Evolutionary conservation across 1,139 yeast genomes (phyloP).

Genomic region (Pichia sp.): DNA sequence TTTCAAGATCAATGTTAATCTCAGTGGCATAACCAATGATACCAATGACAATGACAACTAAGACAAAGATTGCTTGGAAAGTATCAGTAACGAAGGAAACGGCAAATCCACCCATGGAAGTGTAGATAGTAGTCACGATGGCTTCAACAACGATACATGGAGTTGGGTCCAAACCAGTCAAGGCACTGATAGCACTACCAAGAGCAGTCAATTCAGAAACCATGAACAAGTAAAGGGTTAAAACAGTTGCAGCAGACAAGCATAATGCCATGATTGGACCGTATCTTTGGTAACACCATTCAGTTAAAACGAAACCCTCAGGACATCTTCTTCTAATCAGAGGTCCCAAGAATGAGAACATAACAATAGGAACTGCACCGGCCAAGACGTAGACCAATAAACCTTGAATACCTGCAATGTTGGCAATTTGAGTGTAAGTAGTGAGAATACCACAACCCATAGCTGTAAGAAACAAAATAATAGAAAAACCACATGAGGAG

Average conservation of each 20-base stretch:
- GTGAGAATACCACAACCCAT: constrained; percentile 88
- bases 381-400: constrained; percentile 73
- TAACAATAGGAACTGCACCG: constrained; percentile 76
- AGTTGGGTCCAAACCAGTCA: constrained; percentile 74
- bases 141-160: constrained; percentile 85
- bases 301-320: constrained; percentile 87
- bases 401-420: constrained; percentile 82
- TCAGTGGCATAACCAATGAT: constrained; percentile 77
- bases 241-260: constrained; percentile 71
- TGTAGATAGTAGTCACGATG: constrained; percentile 79
- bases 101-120: constrained; percentile 83
- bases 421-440: constrained; percentile 83
- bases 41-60: constrained; percentile 61
- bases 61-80: constrained; percentile 72
- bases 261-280: constrained; percentile 70
- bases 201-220: constrained; percentile 82
- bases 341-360: constrained; percentile 82
- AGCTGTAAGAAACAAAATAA: constrained; percentile 35
- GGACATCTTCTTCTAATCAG: constrained; percentile 73
- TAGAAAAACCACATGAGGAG: neutral
- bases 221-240: constrained; percentile 84
- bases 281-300: constrained; percentile 82
- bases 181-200: constrained; percentile 63
- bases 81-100: constrained; percentile 87
- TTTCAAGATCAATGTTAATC: constrained; percentile 57